Evolutionary conservation across 345 rosid species (phyloP), one percentile per base, ranked within the genome.

Genomic region (Abelmoschus esculentus): DNA sequence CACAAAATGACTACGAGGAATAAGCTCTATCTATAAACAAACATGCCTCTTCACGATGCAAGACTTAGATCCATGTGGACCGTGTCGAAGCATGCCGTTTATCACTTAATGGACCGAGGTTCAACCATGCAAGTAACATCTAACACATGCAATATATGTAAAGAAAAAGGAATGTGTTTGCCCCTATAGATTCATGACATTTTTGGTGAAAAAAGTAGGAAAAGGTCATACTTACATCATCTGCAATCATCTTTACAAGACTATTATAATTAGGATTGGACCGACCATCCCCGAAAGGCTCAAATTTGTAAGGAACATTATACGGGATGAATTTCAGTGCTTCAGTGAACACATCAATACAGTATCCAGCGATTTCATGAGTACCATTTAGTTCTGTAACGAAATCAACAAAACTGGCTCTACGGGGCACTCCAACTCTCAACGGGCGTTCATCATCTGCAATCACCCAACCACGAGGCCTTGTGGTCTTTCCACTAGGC

Each of bases 391-490:
- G 79, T 80, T 86, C 80, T 18, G 91, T 77, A 50, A 83, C 90
- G 83, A 90, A 93, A 3, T 84, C 90, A 61, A 75, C 82, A 71
- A 85, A 93, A 79, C 98, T 90, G 72, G 79, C 82, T 82, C 97
- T 83, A 38, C 77, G 61, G 22, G 98, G 98, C 60, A 93, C 85
- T 69, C 83, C 91, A 76, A 93, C 85, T 78, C 87, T 84, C 77
- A 93, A 64, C 9, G 92, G 96, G 44, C 79, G 84, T 73, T 80
- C 89, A 29, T 75, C 47, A 58, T 76, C 78, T 53, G 97, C 88
- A 76, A 90, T 78, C 62, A 83, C 86, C 98, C 98, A 90, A 65
- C 98, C 98, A 62, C 89, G 96, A 6, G 97, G 98, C 66, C 5
- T 83, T 73, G 80, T 82, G 15, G 68, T 75, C 52, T 82, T 80